Evolutionary conservation across 257 asterid species (phyloP).

Genomic region (Lantana camara): DNA sequence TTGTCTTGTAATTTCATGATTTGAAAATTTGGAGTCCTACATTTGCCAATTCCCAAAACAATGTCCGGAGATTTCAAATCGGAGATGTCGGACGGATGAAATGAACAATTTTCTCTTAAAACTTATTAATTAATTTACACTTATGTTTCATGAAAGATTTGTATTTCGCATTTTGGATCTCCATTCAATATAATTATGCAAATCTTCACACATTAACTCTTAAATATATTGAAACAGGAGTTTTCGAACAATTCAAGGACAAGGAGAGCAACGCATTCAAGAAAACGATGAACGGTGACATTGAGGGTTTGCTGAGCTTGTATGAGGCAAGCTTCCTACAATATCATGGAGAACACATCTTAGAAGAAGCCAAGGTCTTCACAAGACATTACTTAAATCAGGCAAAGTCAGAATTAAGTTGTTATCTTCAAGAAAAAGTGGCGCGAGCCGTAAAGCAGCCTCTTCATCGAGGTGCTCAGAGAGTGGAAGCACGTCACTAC

Average conservation of each 20-base stretch:
- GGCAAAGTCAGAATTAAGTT: not conserved
- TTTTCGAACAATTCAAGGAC: slow-evolving; percentile 22
- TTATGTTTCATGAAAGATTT: not conserved
- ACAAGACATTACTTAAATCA: not conserved
- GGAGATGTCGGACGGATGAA: too few species aligned
- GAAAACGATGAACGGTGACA: not conserved
- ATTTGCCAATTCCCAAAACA: too few species aligned
- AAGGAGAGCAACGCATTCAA: not conserved
- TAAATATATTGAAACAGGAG: too few species aligned
- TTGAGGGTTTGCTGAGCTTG: slow-evolving; percentile 26
- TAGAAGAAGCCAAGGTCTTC: slow-evolving; percentile 27
- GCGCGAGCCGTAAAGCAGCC: not conserved
- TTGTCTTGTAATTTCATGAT: too few species aligned
- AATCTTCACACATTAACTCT: too few species aligned
- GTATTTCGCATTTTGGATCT: too few species aligned
- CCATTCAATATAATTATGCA: too few species aligned
- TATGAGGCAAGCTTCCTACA: slow-evolving; percentile 33
- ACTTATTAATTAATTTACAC: not conserved
- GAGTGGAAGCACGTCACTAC: not conserved
- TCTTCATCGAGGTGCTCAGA: not conserved
- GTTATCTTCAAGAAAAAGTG: not conserved
- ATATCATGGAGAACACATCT: slow-evolving; percentile 29
- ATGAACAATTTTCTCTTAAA: too few species aligned
- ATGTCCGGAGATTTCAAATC: too few species aligned
- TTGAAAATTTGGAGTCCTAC: too few species aligned